phyloP scores from a whole-genome alignment of 2,329 filamentous ascomycete genomes.

The Ambrosiella xylebori region DNA sequence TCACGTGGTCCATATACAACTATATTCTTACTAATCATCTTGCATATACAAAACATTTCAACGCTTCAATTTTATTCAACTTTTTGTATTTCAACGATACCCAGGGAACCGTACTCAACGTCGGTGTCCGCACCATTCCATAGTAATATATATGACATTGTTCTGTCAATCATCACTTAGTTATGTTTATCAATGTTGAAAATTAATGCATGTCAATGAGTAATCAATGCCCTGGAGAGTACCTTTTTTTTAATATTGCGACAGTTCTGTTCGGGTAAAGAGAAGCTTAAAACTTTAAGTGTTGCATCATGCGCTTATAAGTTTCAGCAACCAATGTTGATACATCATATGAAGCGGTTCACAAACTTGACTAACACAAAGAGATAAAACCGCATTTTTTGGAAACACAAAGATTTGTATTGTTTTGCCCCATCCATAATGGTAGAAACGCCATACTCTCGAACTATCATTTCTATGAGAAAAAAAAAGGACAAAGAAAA shows the following conservation, averaged over 20 bases:
- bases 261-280: too few relatives aligned
- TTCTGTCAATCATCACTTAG: neutral
- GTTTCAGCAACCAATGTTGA: neutral
- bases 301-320: neutral
- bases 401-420: neutral
- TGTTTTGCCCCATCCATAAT: neutral
- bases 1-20: neutral
- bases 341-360: too few relatives aligned
- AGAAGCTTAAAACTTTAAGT: neutral
- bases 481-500: slow-evolving; percentile 3
- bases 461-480: slow-evolving; percentile 8
- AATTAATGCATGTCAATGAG: neutral
- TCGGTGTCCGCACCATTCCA: neutral
- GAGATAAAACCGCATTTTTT: neutral
- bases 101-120: neutral
- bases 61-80: neutral
- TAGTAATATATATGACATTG: neutral
- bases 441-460: slow-evolving; percentile 6
- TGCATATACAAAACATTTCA: neutral
- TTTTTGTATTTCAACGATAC: neutral
- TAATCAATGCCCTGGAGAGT: too few relatives aligned
- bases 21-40: neutral
- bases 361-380: neutral
- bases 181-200: neutral
- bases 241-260: too few relatives aligned